These are phyloP conservation scores for Trichoderma sp. DNA, from an alignment of 2,329 filamentous ascomycete species.

Conservation along the genomic window DNA sequence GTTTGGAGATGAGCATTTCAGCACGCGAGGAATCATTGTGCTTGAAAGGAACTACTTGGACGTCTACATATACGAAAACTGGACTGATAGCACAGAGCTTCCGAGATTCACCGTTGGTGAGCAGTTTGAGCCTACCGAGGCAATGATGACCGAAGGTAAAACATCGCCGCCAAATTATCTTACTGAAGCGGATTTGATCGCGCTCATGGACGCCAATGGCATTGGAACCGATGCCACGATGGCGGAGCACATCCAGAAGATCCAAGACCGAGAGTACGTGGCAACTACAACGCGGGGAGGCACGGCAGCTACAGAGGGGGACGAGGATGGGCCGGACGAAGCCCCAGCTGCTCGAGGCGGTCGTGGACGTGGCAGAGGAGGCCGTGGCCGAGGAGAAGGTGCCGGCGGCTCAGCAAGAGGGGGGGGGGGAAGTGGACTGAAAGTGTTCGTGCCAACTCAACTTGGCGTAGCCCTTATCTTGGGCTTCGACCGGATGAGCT, in stretches of 20 bases:
- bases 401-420: slow-evolving; percentile 42
- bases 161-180: slow-evolving; percentile 82
- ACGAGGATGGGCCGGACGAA: slow-evolving; percentile 39
- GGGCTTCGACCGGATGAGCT: slow-evolving; percentile 91
- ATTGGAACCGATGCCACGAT: slow-evolving; percentile 98
- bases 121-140: slow-evolving; percentile 81
- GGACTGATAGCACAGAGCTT: slow-evolving; percentile 82
- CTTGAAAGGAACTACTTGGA: slow-evolving; percentile 90
- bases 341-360: slow-evolving; percentile 44
- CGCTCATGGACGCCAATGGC: slow-evolving; percentile 96
- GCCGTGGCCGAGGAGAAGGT: slow-evolving; percentile 37
- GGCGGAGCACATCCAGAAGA: slow-evolving; percentile 97
- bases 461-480: slow-evolving; percentile 89
- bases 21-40: slow-evolving; percentile 79
- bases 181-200: slow-evolving; percentile 92
- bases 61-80: slow-evolving; percentile 94
- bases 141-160: slow-evolving; percentile 86
- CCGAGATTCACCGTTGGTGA: slow-evolving; percentile 79
- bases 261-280: slow-evolving; percentile 87
- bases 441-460: slow-evolving; percentile 90
- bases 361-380: slow-evolving; percentile 48
- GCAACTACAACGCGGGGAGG: slow-evolving; percentile 54
- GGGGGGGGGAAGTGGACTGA: slow-evolving; percentile 52
- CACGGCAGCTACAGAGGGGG: slow-evolving; percentile 38
- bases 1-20: slow-evolving; percentile 82